Conservation (phyloP, 805 yeast species). For the Sugiyamaella qingdaonensis region DNA sequence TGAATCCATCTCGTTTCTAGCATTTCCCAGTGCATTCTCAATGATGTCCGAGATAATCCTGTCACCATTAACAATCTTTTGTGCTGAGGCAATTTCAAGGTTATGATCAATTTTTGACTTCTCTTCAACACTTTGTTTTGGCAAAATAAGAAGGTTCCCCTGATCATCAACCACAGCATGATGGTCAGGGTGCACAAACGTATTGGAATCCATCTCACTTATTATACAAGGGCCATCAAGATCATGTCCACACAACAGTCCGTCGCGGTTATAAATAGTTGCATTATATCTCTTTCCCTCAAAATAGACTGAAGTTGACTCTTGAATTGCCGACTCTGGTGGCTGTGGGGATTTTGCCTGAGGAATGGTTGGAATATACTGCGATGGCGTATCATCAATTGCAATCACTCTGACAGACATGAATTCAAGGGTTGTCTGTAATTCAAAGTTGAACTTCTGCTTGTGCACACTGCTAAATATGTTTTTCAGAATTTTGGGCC, state of each 20-base stretch:
- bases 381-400: background rate
- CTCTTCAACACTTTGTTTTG: background rate
- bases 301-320: background rate
- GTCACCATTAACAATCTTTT: background rate
- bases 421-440: background rate
- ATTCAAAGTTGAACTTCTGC: background rate
- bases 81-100: background rate
- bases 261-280: background rate
- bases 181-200: background rate
- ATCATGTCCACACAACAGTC: background rate
- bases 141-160: background rate
- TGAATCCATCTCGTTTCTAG: background rate
- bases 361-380: background rate
- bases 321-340: background rate
- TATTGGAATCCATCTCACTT: background rate
- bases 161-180: background rate
- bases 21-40: background rate
- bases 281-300: background rate
- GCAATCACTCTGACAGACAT: background rate
- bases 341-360: background rate
- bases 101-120: background rate
- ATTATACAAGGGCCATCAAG: background rate
- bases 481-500: background rate
- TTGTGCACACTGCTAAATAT: background rate
- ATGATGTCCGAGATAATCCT: background rate